Base-by-base conservation (phyloP, 129 eudicot species). In the Pseudognaphalium luteoalbum region DNA sequence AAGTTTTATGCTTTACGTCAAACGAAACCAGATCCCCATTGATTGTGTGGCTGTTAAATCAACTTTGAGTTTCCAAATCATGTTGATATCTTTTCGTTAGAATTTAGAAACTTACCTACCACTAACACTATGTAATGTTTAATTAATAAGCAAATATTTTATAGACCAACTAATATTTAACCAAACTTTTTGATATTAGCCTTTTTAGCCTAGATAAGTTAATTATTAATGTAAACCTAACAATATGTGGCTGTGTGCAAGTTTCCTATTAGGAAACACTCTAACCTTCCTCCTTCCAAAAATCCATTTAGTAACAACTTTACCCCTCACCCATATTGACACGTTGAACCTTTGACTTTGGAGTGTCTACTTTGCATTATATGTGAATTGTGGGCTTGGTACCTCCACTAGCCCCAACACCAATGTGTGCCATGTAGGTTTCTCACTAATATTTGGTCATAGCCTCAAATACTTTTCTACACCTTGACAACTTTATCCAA, bases 261-360 rank as follows among this genome's bases (percentile, higher is more conserved):
- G 83, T 59, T 80, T 80, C 83, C 83, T 68, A 39, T 74, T 7
- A 80, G 56, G 80, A 67, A 74, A 80, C 84, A 68, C 66, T 16
- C 63, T 68, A 63, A 80, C 66, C 75, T 78, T 66, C 80, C 75
- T 78, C 52, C 70, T 71, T 56, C 74, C 74, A 56, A 37, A 34
- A 37, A 34, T 67, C 34, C 66, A 42, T 66, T 19, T 19, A 73
- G 68, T 80, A 75, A 65, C 52, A 66, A 42, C 76, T 68, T 80
- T 80, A 80, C 71, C 70, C 83, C 83, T n/a, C 54, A 74, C 70
- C 64, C 61, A 60, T 74, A 74, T 74, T 74, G 75, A 80, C 79
- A 80, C 66, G 29, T 65, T 56, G 62, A 14, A 52, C 69, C 79
- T 71, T 78, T 78, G 81, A 78, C 81, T 72, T 80, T 66, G 74